Evolutionary conservation across 2,329 filamentous ascomycete species (phyloP).

Genomic region (Xylariales sp.): DNA sequence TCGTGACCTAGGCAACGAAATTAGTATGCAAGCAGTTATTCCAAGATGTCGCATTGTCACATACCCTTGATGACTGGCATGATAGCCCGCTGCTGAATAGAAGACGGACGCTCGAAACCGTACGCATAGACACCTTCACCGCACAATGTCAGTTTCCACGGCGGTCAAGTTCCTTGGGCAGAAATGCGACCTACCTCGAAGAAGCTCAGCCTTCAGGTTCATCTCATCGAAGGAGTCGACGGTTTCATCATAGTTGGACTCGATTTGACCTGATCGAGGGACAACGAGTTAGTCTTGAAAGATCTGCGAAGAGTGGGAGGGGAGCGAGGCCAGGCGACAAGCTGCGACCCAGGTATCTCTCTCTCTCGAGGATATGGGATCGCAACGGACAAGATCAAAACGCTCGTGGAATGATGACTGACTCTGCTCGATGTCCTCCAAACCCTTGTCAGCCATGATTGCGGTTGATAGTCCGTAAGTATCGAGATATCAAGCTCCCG

Average conservation of each 20-base stretch:
- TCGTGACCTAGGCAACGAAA: constrained; percentile 66
- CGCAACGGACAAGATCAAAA: background rate
- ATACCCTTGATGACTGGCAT: constrained; percentile 99
- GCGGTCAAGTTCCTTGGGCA: constrained; percentile 9
- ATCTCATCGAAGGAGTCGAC: constrained; percentile 99
- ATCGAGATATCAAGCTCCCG: constrained; percentile 11
- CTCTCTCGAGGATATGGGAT: background rate
- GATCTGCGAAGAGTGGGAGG: background rate
- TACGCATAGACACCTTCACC: constrained; percentile 87
- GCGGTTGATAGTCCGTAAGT: constrained; percentile 44
- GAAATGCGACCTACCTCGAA: constrained; percentile 64
- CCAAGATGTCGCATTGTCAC: no score
- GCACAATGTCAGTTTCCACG: constrained; percentile 15
- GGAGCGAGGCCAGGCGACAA: background rate
- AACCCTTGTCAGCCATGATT: constrained; percentile 99
- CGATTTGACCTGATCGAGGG: constrained; percentile 75
- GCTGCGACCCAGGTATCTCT: background rate
- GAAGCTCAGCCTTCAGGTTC: constrained; percentile 94
- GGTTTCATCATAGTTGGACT: constrained; percentile 99
- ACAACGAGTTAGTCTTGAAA: constrained; percentile 11
- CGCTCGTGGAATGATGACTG: background rate
- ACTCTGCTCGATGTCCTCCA: constrained; percentile 64
- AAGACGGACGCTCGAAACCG: constrained; percentile 99
- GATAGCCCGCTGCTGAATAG: constrained; percentile 99
- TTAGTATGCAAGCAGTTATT: background rate